These are phyloP conservation scores for Aureobasidium lini DNA, from an alignment of 2,329 filamentous ascomycete species.

Conservation along the genomic window DNA sequence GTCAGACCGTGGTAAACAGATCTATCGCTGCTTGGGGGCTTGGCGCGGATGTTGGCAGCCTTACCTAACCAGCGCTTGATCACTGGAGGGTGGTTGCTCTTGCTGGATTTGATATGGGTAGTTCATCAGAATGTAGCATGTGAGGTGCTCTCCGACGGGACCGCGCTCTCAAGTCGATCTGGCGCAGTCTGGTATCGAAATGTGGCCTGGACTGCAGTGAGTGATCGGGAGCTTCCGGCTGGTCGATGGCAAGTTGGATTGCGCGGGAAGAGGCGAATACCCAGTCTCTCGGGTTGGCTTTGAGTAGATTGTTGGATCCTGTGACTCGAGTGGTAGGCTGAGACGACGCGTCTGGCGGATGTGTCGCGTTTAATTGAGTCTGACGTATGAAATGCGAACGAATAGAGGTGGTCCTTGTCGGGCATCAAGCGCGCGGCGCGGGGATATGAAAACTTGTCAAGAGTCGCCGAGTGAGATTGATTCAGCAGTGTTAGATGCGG, in stretches of 20 bases:
- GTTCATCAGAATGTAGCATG: slow-evolving; percentile 14
- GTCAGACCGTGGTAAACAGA: slow-evolving; percentile 8
- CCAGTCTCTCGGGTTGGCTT: not conserved
- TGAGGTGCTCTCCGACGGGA: slow-evolving; percentile 3
- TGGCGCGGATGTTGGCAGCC: slow-evolving; percentile 12
- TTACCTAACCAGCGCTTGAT: slow-evolving; percentile 18
- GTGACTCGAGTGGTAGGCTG: not conserved
- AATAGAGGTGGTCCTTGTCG: not conserved
- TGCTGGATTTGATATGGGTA: slow-evolving; percentile 15
- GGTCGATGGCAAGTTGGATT: not conserved
- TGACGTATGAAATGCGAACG: slow-evolving; percentile 12
- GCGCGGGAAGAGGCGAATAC: not conserved
- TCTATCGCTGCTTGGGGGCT: slow-evolving; percentile 12
- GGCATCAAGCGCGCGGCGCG: slow-evolving; percentile 7
- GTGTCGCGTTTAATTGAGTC: slow-evolving; percentile 11
- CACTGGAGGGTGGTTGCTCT: slow-evolving; percentile 16
- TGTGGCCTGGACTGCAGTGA: not conserved
- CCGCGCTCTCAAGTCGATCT: not conserved
- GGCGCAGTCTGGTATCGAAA: not conserved
- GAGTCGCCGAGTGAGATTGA: not conserved
- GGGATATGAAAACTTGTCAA: not conserved
- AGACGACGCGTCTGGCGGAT: slow-evolving; percentile 4
- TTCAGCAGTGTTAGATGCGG: not conserved
- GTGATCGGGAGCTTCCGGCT: not conserved
- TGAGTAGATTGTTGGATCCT: not conserved